Percentiles rank a stretch among this genome's conserved stretches.
phyloP scores from a whole-genome alignment of 2,329 filamentous ascomycete genomes.

The Knufia petricola region DNA sequence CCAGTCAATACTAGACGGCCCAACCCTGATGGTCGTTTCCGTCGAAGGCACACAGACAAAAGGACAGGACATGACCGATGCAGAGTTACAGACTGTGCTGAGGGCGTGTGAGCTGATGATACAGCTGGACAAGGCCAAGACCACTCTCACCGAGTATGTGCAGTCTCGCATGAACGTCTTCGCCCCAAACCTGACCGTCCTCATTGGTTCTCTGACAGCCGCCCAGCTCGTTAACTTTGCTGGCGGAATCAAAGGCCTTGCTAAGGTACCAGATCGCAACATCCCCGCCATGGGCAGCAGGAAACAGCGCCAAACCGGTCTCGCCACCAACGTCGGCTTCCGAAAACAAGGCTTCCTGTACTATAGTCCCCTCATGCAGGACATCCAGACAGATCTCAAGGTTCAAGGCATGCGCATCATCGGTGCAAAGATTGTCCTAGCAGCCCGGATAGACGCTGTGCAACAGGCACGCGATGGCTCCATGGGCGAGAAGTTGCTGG shows the following conservation, averaged over 20 bases:
- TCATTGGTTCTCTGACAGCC: slow-evolving; percentile 86
- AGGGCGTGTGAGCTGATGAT: slow-evolving; percentile 80
- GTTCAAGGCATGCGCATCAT: slow-evolving; percentile 93
- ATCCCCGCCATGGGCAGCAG: slow-evolving; percentile 84
- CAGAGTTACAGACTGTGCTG: slow-evolving; percentile 64
- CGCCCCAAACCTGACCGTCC: slow-evolving; percentile 80
- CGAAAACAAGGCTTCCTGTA: slow-evolving; percentile 90
- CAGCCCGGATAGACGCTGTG: slow-evolving; percentile 78
- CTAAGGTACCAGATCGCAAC: slow-evolving; percentile 89
- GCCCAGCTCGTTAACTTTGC: slow-evolving; percentile 94
- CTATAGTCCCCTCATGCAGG: slow-evolving; percentile 78
- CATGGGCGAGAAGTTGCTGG: slow-evolving; percentile 70
- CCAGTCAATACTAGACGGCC: slow-evolving; percentile 73
- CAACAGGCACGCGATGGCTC: slow-evolving; percentile 74
- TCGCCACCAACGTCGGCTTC: slow-evolving; percentile 86
- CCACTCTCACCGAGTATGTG: slow-evolving; percentile 80
- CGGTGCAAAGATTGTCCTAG: slow-evolving; percentile 85
- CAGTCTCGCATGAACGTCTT: slow-evolving; percentile 95
- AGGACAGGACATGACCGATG: slow-evolving; percentile 64
- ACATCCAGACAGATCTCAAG: slow-evolving; percentile 76
- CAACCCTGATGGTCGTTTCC: slow-evolving; percentile 88
- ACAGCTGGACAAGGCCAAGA: slow-evolving; percentile 78
- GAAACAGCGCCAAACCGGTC: slow-evolving; percentile 66
- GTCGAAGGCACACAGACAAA: slow-evolving; percentile 87
- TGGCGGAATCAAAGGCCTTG: slow-evolving; percentile 76